Percentiles rank a stretch among this genome's conserved stretches.
These are phyloP conservation scores for Porphyrellus cyaneotinctus DNA, from an alignment of 768 basidiomycete genomes.

Conservation along the genomic window DNA sequence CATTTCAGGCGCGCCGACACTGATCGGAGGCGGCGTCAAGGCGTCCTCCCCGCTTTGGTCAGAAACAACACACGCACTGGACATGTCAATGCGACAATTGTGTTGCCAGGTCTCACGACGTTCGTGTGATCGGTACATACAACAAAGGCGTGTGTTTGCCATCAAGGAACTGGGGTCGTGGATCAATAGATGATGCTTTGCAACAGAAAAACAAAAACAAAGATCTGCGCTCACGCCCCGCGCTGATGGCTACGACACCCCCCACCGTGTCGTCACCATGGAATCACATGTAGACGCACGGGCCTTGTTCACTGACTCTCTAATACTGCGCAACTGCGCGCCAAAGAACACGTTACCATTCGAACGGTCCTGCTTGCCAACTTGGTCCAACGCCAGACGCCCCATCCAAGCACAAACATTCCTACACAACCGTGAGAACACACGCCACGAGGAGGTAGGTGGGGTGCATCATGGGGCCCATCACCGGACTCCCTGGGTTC, in stretches of 20 bases:
- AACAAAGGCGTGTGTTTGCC: neutral
- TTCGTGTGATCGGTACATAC: neutral
- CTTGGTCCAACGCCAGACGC: neutral
- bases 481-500: neutral
- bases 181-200: neutral
- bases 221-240: neutral
- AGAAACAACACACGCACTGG: neutral
- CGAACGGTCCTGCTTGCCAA: neutral
- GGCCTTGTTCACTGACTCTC: neutral
- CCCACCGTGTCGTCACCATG: neutral
- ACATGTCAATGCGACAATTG: neutral
- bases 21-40: conserved; percentile 6
- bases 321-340: neutral
- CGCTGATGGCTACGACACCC: neutral
- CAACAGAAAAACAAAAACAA: neutral
- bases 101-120: conserved; percentile 5
- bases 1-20: conserved; percentile 1
- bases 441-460: neutral
- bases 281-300: neutral
- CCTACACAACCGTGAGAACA: neutral
- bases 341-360: neutral
- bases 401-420: neutral
- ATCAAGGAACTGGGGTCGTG: neutral
- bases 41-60: neutral
- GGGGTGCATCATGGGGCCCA: neutral